These are phyloP conservation scores for Solanum piurae DNA, from an alignment of 257 asterid species.

Conservation along the genomic window DNA sequence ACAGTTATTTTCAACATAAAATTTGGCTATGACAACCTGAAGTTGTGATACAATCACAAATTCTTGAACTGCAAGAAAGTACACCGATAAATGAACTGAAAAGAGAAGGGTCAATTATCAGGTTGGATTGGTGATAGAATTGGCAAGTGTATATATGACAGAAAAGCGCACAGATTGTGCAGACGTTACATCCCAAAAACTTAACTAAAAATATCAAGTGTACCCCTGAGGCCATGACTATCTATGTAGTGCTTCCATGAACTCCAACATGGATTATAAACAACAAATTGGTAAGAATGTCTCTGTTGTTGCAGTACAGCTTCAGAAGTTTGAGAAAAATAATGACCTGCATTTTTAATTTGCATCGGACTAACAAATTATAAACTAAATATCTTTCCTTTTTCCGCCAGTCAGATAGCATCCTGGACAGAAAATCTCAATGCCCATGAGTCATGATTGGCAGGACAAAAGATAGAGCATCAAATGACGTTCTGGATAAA, in stretches of 20 bases:
- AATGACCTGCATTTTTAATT: background rate
- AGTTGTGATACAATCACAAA: background rate
- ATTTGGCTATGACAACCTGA: background rate
- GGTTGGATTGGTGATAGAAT: background rate
- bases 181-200: background rate
- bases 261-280: background rate
- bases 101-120: background rate
- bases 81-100: background rate
- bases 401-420: background rate
- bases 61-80: background rate
- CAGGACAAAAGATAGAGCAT: background rate
- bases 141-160: background rate
- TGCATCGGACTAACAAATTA: background rate
- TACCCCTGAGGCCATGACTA: background rate
- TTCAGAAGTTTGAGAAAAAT: background rate
- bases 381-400: background rate
- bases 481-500: background rate
- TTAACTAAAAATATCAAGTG: background rate
- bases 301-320: background rate
- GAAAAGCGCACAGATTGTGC: background rate
- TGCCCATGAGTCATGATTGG: background rate
- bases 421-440: background rate
- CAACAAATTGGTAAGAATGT: background rate
- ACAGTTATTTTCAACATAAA: background rate
- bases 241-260: background rate